Evolutionary conservation across 352 stramenopile species (phyloP), one percentile per base, ranked within the genome.

Genomic region (Globisporangium ultimum): DNA sequence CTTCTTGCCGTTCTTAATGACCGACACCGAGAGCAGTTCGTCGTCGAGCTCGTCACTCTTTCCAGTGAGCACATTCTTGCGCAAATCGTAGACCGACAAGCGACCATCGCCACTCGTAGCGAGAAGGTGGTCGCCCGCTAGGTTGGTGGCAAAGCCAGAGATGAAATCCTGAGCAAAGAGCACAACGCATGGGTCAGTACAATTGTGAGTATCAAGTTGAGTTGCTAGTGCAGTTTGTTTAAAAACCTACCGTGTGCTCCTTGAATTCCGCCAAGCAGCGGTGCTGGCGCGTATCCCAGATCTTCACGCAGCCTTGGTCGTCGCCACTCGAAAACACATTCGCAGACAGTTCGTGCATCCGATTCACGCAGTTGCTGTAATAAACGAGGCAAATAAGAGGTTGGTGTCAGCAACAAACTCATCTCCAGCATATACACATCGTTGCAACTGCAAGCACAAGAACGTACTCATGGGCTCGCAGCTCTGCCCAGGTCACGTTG

Each of bases 1-100:
- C 65, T 98, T 99, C 48, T 81, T 79, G 28, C 93, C 95, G 61
- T 97, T 85, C 76, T 93, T 94, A 47, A 93, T 88, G 38, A 93
- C 84, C 14, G 63, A 66, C 38, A 91, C 72, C 2, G 72, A 90
- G 22, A 91, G 71, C 45, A 93, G 53, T 60, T 94, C 85, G 61
- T 94, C 85, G 36, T 94, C 83, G 36, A 94, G 60, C 54, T 94
- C 85, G 52, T 94, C 85, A 54, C 85, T 94, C 61, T 93, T 94
- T 56, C 84, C 82, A 21, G 72, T 70, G 47, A 93, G 68, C 18
- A 71, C 76, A 51, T 93, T 93, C 59, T 89, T 91, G 46, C 90
- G 83, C 55, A 98, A 63, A 67, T 98, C 93, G 63, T 97, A 97
- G 11, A 89, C 88, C 5, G 79, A 94, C 34, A 98, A 71, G 32